phyloP scores from a whole-genome alignment of 1,284 basidiomycete genomes.

The Ceratobasidium sp. region DNA sequence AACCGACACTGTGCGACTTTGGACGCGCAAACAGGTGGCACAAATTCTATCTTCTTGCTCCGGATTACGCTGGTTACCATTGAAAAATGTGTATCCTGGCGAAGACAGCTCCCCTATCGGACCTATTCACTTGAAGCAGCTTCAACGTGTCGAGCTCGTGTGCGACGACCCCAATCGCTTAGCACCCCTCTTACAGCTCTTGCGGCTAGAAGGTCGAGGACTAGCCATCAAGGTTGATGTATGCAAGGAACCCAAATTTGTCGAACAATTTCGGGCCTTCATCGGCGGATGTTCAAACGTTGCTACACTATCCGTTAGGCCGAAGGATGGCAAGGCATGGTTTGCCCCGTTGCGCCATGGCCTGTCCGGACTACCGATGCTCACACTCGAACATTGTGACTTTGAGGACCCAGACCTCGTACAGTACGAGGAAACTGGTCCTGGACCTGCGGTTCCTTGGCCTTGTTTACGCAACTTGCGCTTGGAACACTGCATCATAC shows the following conservation, averaged over 20 bases:
- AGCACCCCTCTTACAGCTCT: neutral
- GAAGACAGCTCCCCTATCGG: neutral
- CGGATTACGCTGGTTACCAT: neutral
- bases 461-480: neutral
- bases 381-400: conserved; percentile 1
- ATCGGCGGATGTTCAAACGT: neutral
- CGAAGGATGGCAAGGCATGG: neutral
- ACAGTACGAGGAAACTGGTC: neutral
- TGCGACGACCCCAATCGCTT: neutral
- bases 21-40: neutral
- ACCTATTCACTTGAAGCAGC: neutral
- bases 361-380: neutral
- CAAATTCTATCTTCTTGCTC: neutral
- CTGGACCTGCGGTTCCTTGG: neutral
- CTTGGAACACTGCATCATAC: conserved; percentile 4
- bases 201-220: neutral
- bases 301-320: neutral
- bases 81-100: neutral
- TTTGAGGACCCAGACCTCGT: neutral
- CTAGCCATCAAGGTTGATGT: neutral
- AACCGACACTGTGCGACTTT: neutral
- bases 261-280: neutral
- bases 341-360: neutral
- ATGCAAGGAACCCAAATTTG: neutral
- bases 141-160: neutral